Conservation (phyloP, 2,329 filamentous ascomycete genomes). For the Fusarium praegraminearum region DNA sequence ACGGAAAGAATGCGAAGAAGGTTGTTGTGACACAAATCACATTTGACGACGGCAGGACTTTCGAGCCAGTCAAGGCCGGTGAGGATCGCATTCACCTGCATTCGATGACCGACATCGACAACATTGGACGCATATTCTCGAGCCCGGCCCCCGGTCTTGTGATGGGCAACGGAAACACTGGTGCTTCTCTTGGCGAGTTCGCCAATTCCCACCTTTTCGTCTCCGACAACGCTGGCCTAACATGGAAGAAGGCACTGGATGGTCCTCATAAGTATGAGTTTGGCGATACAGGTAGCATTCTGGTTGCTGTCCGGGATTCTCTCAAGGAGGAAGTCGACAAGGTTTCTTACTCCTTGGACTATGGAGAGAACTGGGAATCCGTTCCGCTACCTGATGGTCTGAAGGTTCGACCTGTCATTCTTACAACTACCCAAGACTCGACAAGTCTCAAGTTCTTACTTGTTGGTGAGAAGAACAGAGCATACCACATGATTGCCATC, state of each 20-base stretch:
- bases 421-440: conserved; percentile 93
- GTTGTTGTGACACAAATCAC: conserved; percentile 85
- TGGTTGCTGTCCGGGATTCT: conserved; percentile 85
- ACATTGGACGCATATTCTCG: conserved; percentile 89
- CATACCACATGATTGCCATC: conserved; percentile 77
- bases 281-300: conserved; percentile 89
- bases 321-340: conserved; percentile 69
- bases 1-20: conserved; percentile 67
- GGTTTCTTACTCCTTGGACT: conserved; percentile 84
- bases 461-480: conserved; percentile 69
- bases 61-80: conserved; percentile 76
- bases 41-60: conserved; percentile 94
- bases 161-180: conserved; percentile 94
- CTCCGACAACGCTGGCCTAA: conserved; percentile 89
- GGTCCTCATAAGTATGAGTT: conserved; percentile 97
- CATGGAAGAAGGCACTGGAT: conserved; percentile 80
- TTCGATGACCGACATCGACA: conserved; percentile 86
- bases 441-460: conserved; percentile 92
- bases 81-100: conserved; percentile 85
- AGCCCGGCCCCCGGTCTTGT: conserved; percentile 93
- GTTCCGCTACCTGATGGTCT: conserved; percentile 74
- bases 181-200: conserved; percentile 77
- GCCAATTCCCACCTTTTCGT: conserved; percentile 83
- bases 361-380: conserved; percentile 85
- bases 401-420: conserved; percentile 75